A percentile compares a stretch with the other conserved stretches of the same genome.
These are phyloP conservation scores for Akanthomyces lecanii DNA, from an alignment of 2,329 filamentous ascomycete species.

Conservation along the genomic window DNA sequence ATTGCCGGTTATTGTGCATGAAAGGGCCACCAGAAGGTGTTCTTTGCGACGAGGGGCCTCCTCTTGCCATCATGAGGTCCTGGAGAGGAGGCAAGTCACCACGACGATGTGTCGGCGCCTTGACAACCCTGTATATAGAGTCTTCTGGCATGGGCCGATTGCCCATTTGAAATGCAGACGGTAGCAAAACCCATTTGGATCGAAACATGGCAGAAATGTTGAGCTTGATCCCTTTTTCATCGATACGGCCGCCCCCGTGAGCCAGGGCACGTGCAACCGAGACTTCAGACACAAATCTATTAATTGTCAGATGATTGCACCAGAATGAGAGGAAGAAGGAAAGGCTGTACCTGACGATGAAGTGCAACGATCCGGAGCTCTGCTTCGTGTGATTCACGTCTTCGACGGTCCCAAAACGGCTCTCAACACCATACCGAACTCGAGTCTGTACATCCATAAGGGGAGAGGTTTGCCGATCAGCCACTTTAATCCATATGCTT, in stretches of 20 bases:
- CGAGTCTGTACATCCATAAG: conserved; percentile 25
- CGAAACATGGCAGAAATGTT: conserved; percentile 26
- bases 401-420: conserved; percentile 30
- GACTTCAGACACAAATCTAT: conserved; percentile 23
- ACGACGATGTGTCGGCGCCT: background rate
- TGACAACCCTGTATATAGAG: background rate
- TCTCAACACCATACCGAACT: conserved; percentile 28
- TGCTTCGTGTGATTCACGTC: conserved; percentile 21
- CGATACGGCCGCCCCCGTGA: conserved; percentile 22
- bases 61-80: background rate
- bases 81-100: conserved; percentile 1
- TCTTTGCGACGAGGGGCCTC: background rate
- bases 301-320: background rate
- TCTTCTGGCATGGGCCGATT: conserved; percentile 5
- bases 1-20: background rate
- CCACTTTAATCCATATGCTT: conserved; percentile 28
- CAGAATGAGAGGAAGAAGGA: background rate
- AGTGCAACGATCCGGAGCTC: background rate
- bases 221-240: conserved; percentile 26
- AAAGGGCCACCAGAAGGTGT: background rate
- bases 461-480: conserved; percentile 20
- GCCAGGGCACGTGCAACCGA: conserved; percentile 22
- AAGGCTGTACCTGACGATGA: conserved; percentile 29
- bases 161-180: conserved; percentile 9
- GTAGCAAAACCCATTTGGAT: conserved; percentile 29